Evolutionary conservation across 129 eudicot genomes (phyloP).

Genomic region (Apium graveolens): DNA sequence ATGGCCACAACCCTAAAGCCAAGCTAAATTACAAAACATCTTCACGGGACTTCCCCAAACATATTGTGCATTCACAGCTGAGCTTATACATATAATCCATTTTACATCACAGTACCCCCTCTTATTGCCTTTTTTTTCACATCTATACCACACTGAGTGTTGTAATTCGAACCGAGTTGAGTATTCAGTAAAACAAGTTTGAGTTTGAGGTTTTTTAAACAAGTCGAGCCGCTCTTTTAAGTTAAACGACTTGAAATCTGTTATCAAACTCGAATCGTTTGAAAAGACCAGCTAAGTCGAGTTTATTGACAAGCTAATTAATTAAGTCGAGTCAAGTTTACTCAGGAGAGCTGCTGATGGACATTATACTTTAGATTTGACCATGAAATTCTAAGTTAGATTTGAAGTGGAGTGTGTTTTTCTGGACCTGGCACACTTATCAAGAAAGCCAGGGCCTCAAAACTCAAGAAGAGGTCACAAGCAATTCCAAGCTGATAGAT

Average conservation of each 20-base stretch:
- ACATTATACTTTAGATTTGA: too few relatives aligned
- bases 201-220: too few relatives aligned
- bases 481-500: background rate
- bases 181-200: too few relatives aligned
- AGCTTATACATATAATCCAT: background rate
- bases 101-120: background rate
- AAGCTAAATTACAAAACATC: slow-evolving; percentile 39
- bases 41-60: slow-evolving; percentile 35
- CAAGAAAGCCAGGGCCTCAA: background rate
- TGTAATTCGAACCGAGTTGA: too few relatives aligned
- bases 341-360: too few relatives aligned
- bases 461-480: background rate
- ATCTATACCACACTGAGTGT: too few relatives aligned
- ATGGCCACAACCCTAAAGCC: slow-evolving; percentile 29
- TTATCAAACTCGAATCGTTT: too few relatives aligned
- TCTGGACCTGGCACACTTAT: background rate
- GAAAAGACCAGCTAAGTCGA: too few relatives aligned
- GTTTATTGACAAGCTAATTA: too few relatives aligned
- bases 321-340: too few relatives aligned
- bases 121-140: background rate
- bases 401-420: background rate
- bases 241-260: too few relatives aligned
- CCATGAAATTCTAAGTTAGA: background rate
- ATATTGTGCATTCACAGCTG: background rate
- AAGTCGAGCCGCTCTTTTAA: too few relatives aligned